Conservation (phyloP, 2,329 filamentous ascomycete species). For the Phialemonium atrogriseum region DNA sequence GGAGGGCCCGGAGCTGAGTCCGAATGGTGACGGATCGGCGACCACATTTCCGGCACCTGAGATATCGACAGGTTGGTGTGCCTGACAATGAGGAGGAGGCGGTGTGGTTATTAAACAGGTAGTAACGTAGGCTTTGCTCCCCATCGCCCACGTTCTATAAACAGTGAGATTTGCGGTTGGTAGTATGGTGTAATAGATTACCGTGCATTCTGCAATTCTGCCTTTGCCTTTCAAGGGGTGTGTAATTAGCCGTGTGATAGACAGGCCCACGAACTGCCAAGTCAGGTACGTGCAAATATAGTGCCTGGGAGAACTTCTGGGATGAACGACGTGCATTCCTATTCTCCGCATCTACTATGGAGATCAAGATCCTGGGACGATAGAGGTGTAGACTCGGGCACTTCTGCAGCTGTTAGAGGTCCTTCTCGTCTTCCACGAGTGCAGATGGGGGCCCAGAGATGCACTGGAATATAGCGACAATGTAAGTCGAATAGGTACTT, state of each 20-base stretch:
- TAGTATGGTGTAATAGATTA: not conserved
- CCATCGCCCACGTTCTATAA: not conserved
- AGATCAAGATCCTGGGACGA: too few species aligned
- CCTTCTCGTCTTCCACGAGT: not conserved
- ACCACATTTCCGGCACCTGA: too few species aligned
- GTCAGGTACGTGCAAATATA: slow-evolving; percentile 1
- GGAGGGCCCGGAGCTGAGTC: too few species aligned
- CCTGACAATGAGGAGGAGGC: not conserved
- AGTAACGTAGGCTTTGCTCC: not conserved
- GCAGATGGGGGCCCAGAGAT: not conserved
- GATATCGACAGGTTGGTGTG: too few species aligned
- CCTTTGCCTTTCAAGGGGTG: not conserved
- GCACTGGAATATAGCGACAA: not conserved
- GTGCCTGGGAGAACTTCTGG: not conserved
- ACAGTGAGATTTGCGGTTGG: too few species aligned
- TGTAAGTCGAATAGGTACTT: too few species aligned
- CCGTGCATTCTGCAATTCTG: not conserved
- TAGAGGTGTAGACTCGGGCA: not conserved
- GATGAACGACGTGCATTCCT: not conserved
- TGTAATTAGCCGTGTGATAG: slow-evolving; percentile 2
- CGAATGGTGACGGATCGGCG: too few species aligned
- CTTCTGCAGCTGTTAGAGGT: not conserved
- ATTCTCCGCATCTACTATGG: not conserved
- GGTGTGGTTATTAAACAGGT: not conserved
- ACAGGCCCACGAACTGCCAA: not conserved